A percentile compares a stretch with the other conserved stretches of the same genome.
phyloP scores from a whole-genome alignment of 179 eudicot species.

The Nepenthes alata region DNA sequence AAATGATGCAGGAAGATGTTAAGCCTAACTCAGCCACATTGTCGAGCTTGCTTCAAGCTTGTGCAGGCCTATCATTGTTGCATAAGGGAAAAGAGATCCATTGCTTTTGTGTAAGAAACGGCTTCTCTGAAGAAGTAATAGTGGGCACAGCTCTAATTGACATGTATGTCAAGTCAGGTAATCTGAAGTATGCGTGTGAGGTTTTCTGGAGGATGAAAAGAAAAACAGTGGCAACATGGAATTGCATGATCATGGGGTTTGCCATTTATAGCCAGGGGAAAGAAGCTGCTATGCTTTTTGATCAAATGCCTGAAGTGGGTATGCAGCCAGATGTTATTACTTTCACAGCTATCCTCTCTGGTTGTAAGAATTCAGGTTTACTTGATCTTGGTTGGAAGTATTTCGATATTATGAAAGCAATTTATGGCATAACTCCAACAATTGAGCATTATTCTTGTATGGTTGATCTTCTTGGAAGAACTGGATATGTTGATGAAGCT shows the following conservation, averaged over 20 bases:
- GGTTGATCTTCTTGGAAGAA: constrained; percentile 66
- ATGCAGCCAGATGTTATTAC: constrained; percentile 43
- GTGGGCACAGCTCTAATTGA: constrained; percentile 45
- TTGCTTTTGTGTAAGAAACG: constrained; percentile 28
- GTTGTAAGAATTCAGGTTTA: constrained; percentile 47
- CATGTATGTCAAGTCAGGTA: constrained; percentile 52
- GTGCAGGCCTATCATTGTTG: constrained; percentile 36
- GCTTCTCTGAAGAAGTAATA: constrained; percentile 20
- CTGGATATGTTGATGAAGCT: constrained; percentile 62
- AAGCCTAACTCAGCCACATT: constrained; percentile 41
- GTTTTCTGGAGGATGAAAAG: constrained; percentile 23
- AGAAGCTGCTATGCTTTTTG: constrained; percentile 32
- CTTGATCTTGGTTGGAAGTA: constrained; percentile 50
- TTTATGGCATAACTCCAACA: constrained; percentile 30
- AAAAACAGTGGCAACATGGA: constrained; percentile 42
- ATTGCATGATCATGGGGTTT: constrained; percentile 54
- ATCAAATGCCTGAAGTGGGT: constrained; percentile 22
- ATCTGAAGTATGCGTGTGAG: constrained; percentile 26
- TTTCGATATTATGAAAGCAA: constrained; percentile 40
- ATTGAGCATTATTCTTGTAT: constrained; percentile 62
- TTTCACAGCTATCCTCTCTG: constrained; percentile 44
- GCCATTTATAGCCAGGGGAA: constrained; percentile 33
- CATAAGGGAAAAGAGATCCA: constrained; percentile 54
- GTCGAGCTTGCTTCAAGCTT: constrained; percentile 41
- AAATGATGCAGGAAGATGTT: constrained; percentile 38